Conservation (phyloP, 768 basidiomycete species). For the Mrakia frigida region DNA sequence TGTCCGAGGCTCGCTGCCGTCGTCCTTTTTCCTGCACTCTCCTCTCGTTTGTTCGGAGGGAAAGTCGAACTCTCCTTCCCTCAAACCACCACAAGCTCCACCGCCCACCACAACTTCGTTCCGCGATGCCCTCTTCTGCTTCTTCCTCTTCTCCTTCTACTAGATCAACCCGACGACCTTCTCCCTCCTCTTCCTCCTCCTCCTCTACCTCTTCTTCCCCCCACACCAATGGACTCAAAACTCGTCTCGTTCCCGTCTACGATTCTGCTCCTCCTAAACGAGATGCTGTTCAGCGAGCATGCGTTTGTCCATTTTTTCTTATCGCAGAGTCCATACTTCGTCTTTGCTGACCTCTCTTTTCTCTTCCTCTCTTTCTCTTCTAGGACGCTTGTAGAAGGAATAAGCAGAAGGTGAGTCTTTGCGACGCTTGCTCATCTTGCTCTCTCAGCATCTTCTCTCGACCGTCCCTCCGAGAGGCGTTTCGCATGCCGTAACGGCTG, state of each 20-base stretch:
- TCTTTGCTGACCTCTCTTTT: background rate
- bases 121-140: too few relatives aligned
- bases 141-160: too few relatives aligned
- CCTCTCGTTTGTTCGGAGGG: too few relatives aligned
- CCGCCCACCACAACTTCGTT: too few relatives aligned
- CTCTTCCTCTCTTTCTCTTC: background rate
- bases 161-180: too few relatives aligned
- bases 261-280: background rate
- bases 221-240: background rate
- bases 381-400: conserved; percentile 3
- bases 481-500: background rate
- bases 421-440: background rate
- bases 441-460: background rate
- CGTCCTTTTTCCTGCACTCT: too few relatives aligned
- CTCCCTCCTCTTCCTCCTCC: too few relatives aligned
- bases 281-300: conserved; percentile 7
- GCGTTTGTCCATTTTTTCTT: background rate
- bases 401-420: background rate
- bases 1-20: too few relatives aligned
- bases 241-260: background rate
- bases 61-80: too few relatives aligned
- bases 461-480: background rate
- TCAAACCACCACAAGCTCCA: too few relatives aligned
- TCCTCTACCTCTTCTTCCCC: background rate
- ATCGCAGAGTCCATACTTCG: too few relatives aligned